Evolutionary conservation across 257 asterid genomes (phyloP), one percentile per base, ranked within the genome.

Genomic region (Solanum ahanhuiri): DNA sequence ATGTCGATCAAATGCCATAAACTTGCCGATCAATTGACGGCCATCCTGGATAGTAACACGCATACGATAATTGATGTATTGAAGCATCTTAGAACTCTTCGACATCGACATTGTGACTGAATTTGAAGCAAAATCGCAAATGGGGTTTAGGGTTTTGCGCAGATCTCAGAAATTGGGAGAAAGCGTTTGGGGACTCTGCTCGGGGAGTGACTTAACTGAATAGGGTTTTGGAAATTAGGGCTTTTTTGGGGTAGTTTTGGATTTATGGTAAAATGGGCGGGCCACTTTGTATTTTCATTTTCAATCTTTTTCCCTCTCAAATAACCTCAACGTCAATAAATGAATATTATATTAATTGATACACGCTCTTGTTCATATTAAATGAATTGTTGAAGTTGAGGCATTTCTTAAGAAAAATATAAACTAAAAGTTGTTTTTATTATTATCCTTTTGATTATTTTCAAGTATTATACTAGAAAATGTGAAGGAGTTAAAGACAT

Each of bases 1-100:
- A 93, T 95, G 98, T 2, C 98, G 98, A 86, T 95, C 98, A 91
- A 95, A 95, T 6, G 98, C 99, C 99, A 96, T 95, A 92, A 96
- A 96, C 71, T 96, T 96, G 0, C 99, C 99, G 87, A 96, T 90
- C 45, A 96, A 90, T 75, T 96, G 98, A 57, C 99, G 99, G 76
- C 98, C 98, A 76, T 95, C 99, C 18, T 92, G 96, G 89, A 96
- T 96, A 83, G 98, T 96, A 34, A 96, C 98, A 22, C 99, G 93
- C 99, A 96, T 96, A 1, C 99, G 93, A 92, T 96, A 96, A 82
- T 95, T 95, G 84, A 96, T 96, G 95, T 93, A 95, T 28, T 96
- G 98, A 10, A 96, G 96, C 98, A 95, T 96, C 92, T 96, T 96
- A 8, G 99, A 96, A 64, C 96, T 92, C 95, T 94, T 96, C 33